Base-by-base conservation (phyloP, 495 filamentous ascomycete species). In the Penicillium verhagenii region DNA sequence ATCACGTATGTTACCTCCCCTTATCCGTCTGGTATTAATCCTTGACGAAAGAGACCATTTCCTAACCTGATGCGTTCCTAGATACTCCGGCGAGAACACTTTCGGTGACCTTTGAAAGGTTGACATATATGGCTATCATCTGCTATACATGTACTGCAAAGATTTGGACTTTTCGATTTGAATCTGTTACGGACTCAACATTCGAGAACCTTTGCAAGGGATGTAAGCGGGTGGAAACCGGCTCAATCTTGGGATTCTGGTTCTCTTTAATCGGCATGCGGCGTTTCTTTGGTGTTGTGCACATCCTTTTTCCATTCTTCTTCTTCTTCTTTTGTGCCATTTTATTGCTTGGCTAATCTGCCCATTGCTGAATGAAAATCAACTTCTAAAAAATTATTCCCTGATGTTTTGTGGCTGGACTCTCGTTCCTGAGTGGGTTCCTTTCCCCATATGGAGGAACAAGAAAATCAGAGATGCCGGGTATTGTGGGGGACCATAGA, bases 41-140 rank as follows among this genome's bases (percentile, higher is more conserved):
- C n/a, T n/a, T n/a, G n/a, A n/a, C n/a, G n/a, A n/a, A n/a, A 16
- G n/a, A 23, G n/a, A 11, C 21, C 5, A 23, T 50, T 56, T 54
- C 58, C 69, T 76, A 53, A 75, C 60, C 39, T 52, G 16, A 38
- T 75, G 73, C 67, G 26, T 54, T 31, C n/a, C 13, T 60, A 96
- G 92, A 63, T 97, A 97, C 82, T 97, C 94, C 33, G 94, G 94
- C 77, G 94, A 99, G 84, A 99, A 99, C 83, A 99, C 94, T 23
- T 99, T 99, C 68, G 94, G 94, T 64, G 85, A 73, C 60, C 64
- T 67, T 33, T 77, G n/a, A 67, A 63, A 57, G 59, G 45, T 56
- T 64, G 57, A 39, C 28, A 40, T 28, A 18, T 24, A 60, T 58
- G 26, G 42, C 61, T 49, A 53, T 45, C 37, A 20, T 33, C 19